These are phyloP conservation scores for Phaffomyces antillensis DNA, from an alignment of 805 yeast species.

Conservation along the genomic window DNA sequence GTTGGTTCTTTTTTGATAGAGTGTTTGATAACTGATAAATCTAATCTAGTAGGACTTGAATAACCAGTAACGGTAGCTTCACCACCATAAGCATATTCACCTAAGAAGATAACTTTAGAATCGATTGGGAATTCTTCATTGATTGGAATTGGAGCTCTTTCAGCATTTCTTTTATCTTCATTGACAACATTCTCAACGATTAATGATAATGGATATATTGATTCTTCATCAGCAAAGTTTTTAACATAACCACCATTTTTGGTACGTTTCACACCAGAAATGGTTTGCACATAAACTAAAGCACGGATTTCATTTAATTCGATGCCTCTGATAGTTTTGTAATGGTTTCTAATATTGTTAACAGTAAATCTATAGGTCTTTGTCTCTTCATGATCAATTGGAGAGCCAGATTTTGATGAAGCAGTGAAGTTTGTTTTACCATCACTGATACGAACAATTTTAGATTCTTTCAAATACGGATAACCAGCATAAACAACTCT, in stretches of 20 bases:
- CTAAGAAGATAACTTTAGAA: constrained; percentile 68
- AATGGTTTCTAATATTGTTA: constrained; percentile 33
- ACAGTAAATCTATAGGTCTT: constrained; percentile 38
- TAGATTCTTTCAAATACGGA: constrained; percentile 87
- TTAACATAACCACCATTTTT: constrained; percentile 71
- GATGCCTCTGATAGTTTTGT: constrained; percentile 55
- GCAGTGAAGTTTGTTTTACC: constrained; percentile 37
- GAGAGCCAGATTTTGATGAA: constrained; percentile 26
- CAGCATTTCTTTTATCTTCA: constrained; percentile 66
- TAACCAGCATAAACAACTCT: constrained; percentile 69
- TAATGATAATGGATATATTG: constrained; percentile 68
- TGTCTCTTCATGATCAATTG: constrained; percentile 40
- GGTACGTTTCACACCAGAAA: constrained; percentile 69
- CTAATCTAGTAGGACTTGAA: constrained; percentile 37
- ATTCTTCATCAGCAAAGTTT: constrained; percentile 49
- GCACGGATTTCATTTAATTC: constrained; percentile 45
- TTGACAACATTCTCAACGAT: constrained; percentile 69
- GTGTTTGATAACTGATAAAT: constrained; percentile 46
- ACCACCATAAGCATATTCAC: constrained; percentile 84
- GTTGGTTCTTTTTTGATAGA: constrained; percentile 47
- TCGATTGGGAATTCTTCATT: constrained; percentile 76
- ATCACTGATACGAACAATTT: constrained; percentile 57
- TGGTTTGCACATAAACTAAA: constrained; percentile 63
- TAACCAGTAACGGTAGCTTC: constrained; percentile 63
- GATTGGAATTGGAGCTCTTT: constrained; percentile 69